phyloP scores from a whole-genome alignment of 805 yeast species.

The Jamesozyma gamospora region DNA sequence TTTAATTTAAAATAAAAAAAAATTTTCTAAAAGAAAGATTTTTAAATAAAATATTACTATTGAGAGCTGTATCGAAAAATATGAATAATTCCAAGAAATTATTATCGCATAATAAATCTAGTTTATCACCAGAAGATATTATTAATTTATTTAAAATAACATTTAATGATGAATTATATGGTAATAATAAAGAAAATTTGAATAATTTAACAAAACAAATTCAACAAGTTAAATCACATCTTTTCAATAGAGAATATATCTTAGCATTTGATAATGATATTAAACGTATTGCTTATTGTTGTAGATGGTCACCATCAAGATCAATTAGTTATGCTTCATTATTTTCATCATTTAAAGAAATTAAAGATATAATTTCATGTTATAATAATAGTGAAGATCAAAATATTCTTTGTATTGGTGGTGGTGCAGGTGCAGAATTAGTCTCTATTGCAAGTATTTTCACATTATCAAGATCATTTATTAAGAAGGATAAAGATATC shows the following conservation, averaged over 20 bases:
- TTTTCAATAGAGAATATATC: constrained; percentile 60
- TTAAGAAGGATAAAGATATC: constrained; percentile 10
- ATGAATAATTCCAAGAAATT: too few relatives aligned
- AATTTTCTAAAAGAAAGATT: too few relatives aligned
- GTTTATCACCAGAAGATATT: constrained; percentile 25
- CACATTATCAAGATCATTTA: constrained; percentile 27
- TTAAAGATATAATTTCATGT: constrained; percentile 15
- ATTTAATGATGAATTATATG: constrained; percentile 21
- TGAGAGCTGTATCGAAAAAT: too few relatives aligned
- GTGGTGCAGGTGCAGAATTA: constrained; percentile 84
- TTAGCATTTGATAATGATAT: constrained; percentile 56
- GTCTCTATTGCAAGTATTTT: constrained; percentile 52
- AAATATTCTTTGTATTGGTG: constrained; percentile 60
- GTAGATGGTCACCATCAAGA: constrained; percentile 81
- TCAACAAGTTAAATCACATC: constrained; percentile 59
- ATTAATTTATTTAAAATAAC: constrained; percentile 24
- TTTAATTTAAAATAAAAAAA: too few relatives aligned
- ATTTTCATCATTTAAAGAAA: constrained; percentile 39
- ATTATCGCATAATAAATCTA: constrained; percentile 16
- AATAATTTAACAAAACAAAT: constrained; percentile 28
- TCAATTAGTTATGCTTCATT: constrained; percentile 65
- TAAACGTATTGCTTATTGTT: constrained; percentile 66
- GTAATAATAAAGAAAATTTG: constrained; percentile 6
- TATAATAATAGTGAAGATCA: constrained; percentile 11
- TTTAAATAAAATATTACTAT: too few relatives aligned